phyloP scores from a whole-genome alignment of 208 protist species.

The Crithidia fasciculata region DNA sequence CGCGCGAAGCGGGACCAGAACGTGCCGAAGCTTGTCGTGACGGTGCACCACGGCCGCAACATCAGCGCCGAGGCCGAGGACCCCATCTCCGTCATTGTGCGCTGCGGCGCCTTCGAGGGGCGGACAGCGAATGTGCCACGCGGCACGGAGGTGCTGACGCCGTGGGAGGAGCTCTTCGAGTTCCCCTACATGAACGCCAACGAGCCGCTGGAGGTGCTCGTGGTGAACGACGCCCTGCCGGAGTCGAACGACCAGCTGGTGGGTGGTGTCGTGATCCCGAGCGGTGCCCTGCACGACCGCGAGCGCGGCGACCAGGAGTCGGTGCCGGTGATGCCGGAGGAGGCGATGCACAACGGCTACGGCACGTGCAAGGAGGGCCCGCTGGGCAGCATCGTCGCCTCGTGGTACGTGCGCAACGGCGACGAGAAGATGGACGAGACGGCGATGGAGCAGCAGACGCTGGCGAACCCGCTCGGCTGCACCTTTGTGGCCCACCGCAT shows the following conservation, averaged over 20 bases:
- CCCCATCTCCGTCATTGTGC: conserved; percentile 81
- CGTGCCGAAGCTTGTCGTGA: conserved; percentile 80
- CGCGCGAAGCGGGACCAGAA: conserved; percentile 47
- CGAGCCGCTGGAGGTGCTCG: conserved; percentile 80
- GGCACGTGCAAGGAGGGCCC: conserved; percentile 68
- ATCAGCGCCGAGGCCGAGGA: conserved; percentile 62
- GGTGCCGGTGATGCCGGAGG: conserved; percentile 71
- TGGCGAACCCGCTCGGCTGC: conserved; percentile 75
- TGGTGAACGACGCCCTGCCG: conserved; percentile 78
- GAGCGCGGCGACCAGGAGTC: conserved; percentile 75
- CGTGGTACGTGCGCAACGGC: conserved; percentile 83
- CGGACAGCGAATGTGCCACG: conserved; percentile 84
- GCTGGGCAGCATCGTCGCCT: conserved; percentile 75
- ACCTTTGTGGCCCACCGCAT: conserved; percentile 81
- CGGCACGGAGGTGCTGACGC: conserved; percentile 61
- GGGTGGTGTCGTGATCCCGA: conserved; percentile 76
- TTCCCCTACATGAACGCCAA: conserved; percentile 88
- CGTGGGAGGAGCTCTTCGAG: conserved; percentile 91
- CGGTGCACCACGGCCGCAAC: conserved; percentile 85
- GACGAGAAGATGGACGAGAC: conserved; percentile 61
- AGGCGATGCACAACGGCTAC: conserved; percentile 66
- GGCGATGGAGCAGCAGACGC: conserved; percentile 61
- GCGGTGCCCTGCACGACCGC: conserved; percentile 67
- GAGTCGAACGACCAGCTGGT: conserved; percentile 65
- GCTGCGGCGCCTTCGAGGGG: conserved; percentile 89